Evolutionary conservation across 2,329 filamentous ascomycete species (phyloP), one percentile per base, ranked within the genome.

Genomic region (Fonsecaea erecta): DNA sequence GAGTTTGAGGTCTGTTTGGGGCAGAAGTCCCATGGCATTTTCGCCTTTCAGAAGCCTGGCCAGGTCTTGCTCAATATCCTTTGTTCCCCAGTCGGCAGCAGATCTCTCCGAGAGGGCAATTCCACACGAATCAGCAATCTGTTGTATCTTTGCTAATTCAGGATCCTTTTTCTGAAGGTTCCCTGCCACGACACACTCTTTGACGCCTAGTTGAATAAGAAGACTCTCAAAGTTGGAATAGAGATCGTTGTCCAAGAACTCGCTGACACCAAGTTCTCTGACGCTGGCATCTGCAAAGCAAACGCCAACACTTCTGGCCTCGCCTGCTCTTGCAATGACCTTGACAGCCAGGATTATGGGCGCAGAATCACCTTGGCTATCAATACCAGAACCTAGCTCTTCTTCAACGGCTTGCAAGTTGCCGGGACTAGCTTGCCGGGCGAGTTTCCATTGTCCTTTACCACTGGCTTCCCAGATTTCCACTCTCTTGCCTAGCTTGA

Each of bases 271-370:
- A 1, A 99, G 85, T 80, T 99, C 95, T 58, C 95, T 86, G 28
- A 98, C 94, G 71, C 92, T 97, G 0, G 96, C 95, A 81, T 99
- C 95, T 7, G 95, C 96, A 75, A 99, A 99, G 79, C 95, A 98
- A 4, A 99, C 94, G 8, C 95, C 95, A 0, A 99, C 90, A 70
- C 86, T 91, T 52, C 95, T 86, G 5, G 90, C 91, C 76, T 98
- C 94, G 0, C 86, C 86, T 1, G 92, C 91, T 75, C 91, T 96
- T n/a, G 92, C 88, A 0, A 91, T 90, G 26, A 98, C 89, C 77
- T 97, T 98, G 75, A 99, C 92, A 0, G 95, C 92, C 43, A 99
- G 84, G 53, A 99, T 97, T 77, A 98, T 96, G 16, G 95, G 96
- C 0, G 95, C 92, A 40, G 90, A 70, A 30, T 75, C 66, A 6